These are phyloP conservation scores for Ramaria sp. DNA, from an alignment of 768 basidiomycete species.

Conservation along the genomic window DNA sequence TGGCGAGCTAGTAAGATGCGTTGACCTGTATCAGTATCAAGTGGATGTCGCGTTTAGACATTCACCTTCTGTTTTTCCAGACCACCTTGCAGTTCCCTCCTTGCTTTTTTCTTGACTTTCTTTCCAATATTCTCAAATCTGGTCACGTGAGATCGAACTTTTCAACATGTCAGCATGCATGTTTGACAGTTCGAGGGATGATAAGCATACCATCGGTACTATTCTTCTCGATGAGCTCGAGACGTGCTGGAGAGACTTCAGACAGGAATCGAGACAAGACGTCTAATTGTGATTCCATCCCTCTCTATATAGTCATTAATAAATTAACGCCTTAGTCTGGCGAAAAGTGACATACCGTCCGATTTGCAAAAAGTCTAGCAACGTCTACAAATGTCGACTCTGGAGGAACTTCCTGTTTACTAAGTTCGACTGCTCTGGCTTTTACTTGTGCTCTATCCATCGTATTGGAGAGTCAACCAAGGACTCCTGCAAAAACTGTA, in stretches of 20 bases:
- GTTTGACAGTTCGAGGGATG: not conserved
- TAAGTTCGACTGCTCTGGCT: not conserved
- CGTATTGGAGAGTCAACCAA: too few relatives aligned
- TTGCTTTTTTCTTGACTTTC: not conserved
- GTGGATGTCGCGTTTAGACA: not conserved
- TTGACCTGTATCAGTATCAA: not conserved
- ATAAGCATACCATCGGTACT: slow-evolving; percentile 2
- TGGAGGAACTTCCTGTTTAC: not conserved
- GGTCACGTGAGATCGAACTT: slow-evolving; percentile 4
- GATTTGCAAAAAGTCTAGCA: not conserved
- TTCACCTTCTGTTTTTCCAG: slow-evolving; percentile 4
- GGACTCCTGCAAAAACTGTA: not conserved
- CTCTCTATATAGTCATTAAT: not conserved
- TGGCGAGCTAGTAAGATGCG: not conserved
- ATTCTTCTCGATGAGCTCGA: slow-evolving; percentile 2
- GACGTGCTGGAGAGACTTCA: not conserved
- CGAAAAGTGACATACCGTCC: slow-evolving; percentile 1
- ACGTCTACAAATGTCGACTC: slow-evolving; percentile 1
- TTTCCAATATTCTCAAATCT: not conserved
- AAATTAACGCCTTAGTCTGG: not conserved
- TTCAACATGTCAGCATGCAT: not conserved
- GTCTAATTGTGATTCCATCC: not conserved
- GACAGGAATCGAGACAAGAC: not conserved
- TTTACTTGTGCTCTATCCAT: not conserved
- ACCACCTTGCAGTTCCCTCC: not conserved